phyloP scores from a whole-genome alignment of 345 rosid species.

The Atalantia buxifolia region DNA sequence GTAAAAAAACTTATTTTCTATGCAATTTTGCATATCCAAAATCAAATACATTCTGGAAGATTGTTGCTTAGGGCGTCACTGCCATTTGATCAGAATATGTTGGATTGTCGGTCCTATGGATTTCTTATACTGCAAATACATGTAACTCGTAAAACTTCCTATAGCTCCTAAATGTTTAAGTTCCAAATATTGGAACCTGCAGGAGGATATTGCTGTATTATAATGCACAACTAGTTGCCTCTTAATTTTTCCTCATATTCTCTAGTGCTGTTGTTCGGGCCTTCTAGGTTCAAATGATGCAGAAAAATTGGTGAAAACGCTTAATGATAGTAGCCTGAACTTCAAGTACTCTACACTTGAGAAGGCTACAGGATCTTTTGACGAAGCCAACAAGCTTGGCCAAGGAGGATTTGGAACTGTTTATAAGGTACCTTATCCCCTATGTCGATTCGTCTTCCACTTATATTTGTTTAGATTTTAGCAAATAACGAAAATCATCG shows the following conservation, averaged over 20 bases:
- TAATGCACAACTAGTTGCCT: neutral
- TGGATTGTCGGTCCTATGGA: neutral
- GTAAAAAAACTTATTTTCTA: constrained; percentile 22
- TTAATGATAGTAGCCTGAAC: constrained; percentile 77
- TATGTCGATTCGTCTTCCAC: neutral
- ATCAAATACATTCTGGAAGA: neutral
- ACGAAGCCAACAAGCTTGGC: constrained; percentile 71
- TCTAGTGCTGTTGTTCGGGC: neutral
- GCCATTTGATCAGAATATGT: neutral
- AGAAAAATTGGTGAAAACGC: constrained; percentile 58
- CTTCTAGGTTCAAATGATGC: constrained; percentile 68
- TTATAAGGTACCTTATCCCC: constrained; percentile 50
- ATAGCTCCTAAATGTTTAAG: neutral
- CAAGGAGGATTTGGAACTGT: constrained; percentile 98
- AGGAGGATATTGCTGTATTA: neutral
- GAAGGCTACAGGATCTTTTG: constrained; percentile 80
- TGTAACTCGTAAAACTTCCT: neutral
- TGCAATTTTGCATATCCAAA: neutral
- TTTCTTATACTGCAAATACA: neutral
- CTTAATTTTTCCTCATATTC: neutral
- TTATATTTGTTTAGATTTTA: neutral
- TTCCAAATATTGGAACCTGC: too few relatives aligned
- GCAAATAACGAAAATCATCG: neutral
- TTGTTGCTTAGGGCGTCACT: neutral
- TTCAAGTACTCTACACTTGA: constrained; percentile 89